phyloP scores from a whole-genome alignment of 371 early-diverging fungal species.

The Rhizomucor pusillus region DNA sequence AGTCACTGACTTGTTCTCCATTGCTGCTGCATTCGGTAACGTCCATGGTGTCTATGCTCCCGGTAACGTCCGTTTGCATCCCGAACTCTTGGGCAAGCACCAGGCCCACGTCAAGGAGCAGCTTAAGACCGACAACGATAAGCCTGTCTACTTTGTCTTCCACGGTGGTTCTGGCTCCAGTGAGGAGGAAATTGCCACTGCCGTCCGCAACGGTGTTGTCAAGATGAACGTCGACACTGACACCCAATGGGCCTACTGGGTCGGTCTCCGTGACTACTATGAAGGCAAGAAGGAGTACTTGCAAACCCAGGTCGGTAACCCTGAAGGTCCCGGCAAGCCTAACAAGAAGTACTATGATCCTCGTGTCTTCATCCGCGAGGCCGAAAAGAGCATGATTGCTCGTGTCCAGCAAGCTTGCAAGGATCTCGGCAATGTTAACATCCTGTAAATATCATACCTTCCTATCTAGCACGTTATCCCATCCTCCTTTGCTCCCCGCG shows the following conservation, averaged over 20 bases:
- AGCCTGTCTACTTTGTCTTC: conserved; percentile 93
- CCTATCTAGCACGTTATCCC: no score
- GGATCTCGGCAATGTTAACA: conserved; percentile 74
- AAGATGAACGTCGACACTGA: conserved; percentile 93
- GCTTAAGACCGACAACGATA: conserved; percentile 49
- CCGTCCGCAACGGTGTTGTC: conserved; percentile 82
- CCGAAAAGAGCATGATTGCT: conserved; percentile 79
- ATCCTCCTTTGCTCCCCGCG: no score
- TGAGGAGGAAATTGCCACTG: conserved; percentile 79
- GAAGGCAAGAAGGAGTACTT: conserved; percentile 75
- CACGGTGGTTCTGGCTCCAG: conserved; percentile 93
- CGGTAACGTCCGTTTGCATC: conserved; percentile 88
- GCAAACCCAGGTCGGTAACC: conserved; percentile 90
- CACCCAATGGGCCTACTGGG: conserved; percentile 83
- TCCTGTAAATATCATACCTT: conserved; percentile 50
- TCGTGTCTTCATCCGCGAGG: conserved; percentile 85
- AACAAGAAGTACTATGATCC: conserved; percentile 97
- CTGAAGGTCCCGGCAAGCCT: conserved; percentile 87
- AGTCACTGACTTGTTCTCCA: conserved; percentile 82
- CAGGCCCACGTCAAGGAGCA: conserved; percentile 77
- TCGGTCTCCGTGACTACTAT: conserved; percentile 71
- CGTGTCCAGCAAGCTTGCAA: conserved; percentile 81
- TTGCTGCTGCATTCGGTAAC: conserved; percentile 88
- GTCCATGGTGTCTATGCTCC: conserved; percentile 94
- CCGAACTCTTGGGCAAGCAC: conserved; percentile 87